Base-by-base conservation (phyloP, 2,329 filamentous ascomycete genomes). In the Dactylella cylindrospora region DNA sequence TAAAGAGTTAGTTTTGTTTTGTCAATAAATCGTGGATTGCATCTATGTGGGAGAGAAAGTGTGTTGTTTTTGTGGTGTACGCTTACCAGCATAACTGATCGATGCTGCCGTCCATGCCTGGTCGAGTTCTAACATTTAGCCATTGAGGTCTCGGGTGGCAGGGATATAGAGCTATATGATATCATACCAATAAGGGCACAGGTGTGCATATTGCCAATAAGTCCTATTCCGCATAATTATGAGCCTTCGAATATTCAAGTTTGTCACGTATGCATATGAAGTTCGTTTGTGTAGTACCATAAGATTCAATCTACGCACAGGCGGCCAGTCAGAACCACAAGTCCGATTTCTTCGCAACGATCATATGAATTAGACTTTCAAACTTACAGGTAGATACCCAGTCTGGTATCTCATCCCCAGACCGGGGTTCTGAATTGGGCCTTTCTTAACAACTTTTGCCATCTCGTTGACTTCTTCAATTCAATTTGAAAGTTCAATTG, bases 191-290 rank as follows among this genome's bases (percentile, higher is more conserved):
- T 79, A n/a, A 88, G 75, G 10, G 85, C 85, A 74, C 84, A 87
- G 0, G 85, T 90, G 68, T 84, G 80, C 85, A 90, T 88, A 69
- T 89, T 88, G 19, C 86, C 86, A 68, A 90, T 87, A 72, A 90
- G 79, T 51, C 86, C 86, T 64, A 36, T 57, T 15, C 26, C 17
- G 33, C n/a, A 20, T 20, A 10, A 22, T 32, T 26, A 51, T 55
- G 23, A 55, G 44, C 9, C 25, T 44, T 25, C 22, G 12, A 3
- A 44, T 28, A 25, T 17, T 26, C 12, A 10, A 8, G n/a, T 32
- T 17, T 23, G 5, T 13, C 33, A 33, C 31, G 15, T 33, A 10
- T 7, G n/a, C 15, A 15, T n/a, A n/a, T n/a, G n/a, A n/a, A n/a
- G 17, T 9, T 38, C 12, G 43, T 6, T 10, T 36, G 26, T 4